Evolutionary conservation across 2,329 filamentous ascomycete genomes (phyloP).

Genomic region (Penicillium palitans): DNA sequence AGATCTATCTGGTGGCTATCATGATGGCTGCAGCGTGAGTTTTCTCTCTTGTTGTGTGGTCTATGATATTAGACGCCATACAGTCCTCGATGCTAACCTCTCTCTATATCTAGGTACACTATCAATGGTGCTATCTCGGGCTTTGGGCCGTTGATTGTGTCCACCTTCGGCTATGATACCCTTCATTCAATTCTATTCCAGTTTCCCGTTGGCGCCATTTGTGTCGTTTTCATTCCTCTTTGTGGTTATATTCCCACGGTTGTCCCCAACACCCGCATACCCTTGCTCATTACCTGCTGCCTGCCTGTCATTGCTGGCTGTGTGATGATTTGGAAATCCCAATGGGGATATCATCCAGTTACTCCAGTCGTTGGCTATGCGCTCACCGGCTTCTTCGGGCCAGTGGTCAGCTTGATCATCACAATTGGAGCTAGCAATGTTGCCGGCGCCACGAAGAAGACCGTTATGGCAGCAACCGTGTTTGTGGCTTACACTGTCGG

Average conservation of each 20-base stretch:
- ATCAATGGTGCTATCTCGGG: slow-evolving; percentile 71
- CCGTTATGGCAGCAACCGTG: slow-evolving; percentile 70
- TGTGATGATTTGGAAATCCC: slow-evolving; percentile 70
- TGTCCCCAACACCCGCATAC: slow-evolving; percentile 63
- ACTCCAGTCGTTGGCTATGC: slow-evolving; percentile 70
- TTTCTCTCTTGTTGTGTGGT: background rate
- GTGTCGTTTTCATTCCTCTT: slow-evolving; percentile 64
- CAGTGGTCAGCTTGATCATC: slow-evolving; percentile 65
- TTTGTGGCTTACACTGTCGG: slow-evolving; percentile 76
- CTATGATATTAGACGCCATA: background rate
- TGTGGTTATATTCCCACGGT: slow-evolving; percentile 65
- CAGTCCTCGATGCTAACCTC: background rate
- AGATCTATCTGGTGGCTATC: slow-evolving; percentile 63
- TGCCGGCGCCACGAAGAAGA: slow-evolving; percentile 75
- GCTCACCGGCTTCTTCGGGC: slow-evolving; percentile 71
- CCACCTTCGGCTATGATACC: slow-evolving; percentile 66
- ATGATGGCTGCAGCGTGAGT: slow-evolving; percentile 66
- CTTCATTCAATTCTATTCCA: slow-evolving; percentile 70
- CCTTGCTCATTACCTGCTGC: slow-evolving; percentile 65
- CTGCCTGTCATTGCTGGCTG: slow-evolving; percentile 74
- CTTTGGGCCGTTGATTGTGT: slow-evolving; percentile 71
- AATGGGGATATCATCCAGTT: slow-evolving; percentile 63
- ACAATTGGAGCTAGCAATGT: slow-evolving; percentile 66
- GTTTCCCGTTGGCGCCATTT: slow-evolving; percentile 71
- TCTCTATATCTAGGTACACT: slow-evolving; percentile 55